Base-by-base conservation (phyloP, 768 basidiomycete species). In the Tylopilus vinaceipallidus region DNA sequence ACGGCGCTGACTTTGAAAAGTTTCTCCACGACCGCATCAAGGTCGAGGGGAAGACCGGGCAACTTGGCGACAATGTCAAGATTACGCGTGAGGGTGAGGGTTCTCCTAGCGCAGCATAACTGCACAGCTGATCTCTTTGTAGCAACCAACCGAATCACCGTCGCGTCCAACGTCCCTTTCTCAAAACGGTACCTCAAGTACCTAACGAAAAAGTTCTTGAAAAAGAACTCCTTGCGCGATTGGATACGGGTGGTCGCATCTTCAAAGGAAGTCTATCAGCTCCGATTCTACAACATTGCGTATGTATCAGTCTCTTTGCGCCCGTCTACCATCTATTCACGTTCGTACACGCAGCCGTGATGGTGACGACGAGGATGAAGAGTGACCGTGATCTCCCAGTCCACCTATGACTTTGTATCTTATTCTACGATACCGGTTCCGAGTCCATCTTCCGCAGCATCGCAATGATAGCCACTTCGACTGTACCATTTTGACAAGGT, bases 131-230 rank as follows among this genome's bases (percentile, higher is more conserved):
- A 57, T 41, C 33, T 41, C 32, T 46, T 33, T 50, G 19, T 55
- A 91, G 88, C 84, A 55, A 83, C 81, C 71, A 85, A 76, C 65
- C 91, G 86, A 75, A 80, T 98, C 70, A 87, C 84, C 48, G 82
- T 98, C 59, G 83, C 86, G 44, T 86, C 93, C 45, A 84, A 75
- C 64, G 84, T 95, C 68, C 84, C 91, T 49, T 88, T 98, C 75
- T 98, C 95, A 43, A 98, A 98, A 77, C 82, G 91, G 49, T 98
- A 97, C 73, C 84, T 98, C 69, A 98, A 98, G 75, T 99, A 98
- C 75, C 79, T 98, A 53, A 98, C 95, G 55, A 98, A 98, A 82
- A 95, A 95, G 78, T 95, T 92, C 81, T 80, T 98, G 74, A 98
- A 98, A 83, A 97, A 97, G 83, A 94, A 95, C 76, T 75, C 79